Evolutionary conservation across 352 stramenopile species (phyloP), one percentile per base, ranked within the genome.

Genomic region (Pythium folliculosum): DNA sequence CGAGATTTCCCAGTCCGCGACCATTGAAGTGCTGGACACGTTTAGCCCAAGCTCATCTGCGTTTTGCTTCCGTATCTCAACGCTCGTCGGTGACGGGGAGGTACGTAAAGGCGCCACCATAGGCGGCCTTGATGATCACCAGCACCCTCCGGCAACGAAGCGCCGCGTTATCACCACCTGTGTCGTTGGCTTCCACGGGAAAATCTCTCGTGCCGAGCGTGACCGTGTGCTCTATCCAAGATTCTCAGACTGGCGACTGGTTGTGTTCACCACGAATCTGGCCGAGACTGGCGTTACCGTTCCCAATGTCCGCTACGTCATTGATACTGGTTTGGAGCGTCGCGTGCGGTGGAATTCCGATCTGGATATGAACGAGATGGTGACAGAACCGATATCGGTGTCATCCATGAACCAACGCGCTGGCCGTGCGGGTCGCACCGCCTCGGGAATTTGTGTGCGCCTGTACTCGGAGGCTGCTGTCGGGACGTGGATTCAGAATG

Each of bases 241-340:
- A 9, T 30, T 21, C 4, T 14, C 40, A 3, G 53, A 50, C 30
- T 44, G 54, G 23, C 57, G 67, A 0, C 19, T 75, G 1, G 37
- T 77, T 5, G 40, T 77, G 0, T 71, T 77, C 44, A 61, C 56
- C 8, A 76, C 71, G 0, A 77, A 77, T 37, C 47, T 77, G 1
- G 63, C 71, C 0, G 71, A 77, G 48, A 76, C 71, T 14, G 66
- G 62, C 14, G 61, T 76, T 3, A 77, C 71, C 5, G 52, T 76
- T 16, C 60, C 60, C 5, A 68, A 75, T 51, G 67, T 77, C 12
- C 51, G 68, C 3, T 77, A 72, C 23, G 71, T 77, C 2, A 75
- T 77, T 47, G 71, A 76, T 32, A 72, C 71, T 3, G 61, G 71
- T 19, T 38, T 75, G 3, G 62, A 75, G 57, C 68, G 70, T 27